Conservation (phyloP, 2,329 filamentous ascomycete species). For the Fusarium abutilonis region DNA sequence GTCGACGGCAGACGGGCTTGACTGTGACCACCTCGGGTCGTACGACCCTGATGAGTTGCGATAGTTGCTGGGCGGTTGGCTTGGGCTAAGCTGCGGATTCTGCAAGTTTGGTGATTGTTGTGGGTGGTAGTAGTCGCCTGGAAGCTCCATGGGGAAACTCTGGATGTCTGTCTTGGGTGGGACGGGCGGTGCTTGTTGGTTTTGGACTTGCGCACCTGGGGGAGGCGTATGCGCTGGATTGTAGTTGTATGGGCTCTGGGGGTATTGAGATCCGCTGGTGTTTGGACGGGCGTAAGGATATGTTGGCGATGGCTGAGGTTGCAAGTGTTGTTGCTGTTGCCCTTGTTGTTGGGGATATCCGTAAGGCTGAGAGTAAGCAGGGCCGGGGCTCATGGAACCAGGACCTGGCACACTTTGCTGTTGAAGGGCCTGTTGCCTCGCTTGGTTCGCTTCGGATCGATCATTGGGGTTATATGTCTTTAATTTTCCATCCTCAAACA, state of each 20-base stretch:
- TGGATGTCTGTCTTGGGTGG: slow-evolving; percentile 43
- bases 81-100: slow-evolving; percentile 21
- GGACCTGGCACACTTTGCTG: slow-evolving; percentile 41
- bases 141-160: slow-evolving; percentile 54
- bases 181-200: slow-evolving; percentile 40
- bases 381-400: slow-evolving; percentile 21
- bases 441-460: slow-evolving; percentile 50
- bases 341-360: slow-evolving; percentile 15
- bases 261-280: slow-evolving; percentile 30
- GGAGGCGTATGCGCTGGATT: slow-evolving; percentile 38
- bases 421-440: slow-evolving; percentile 51
- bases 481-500: slow-evolving; percentile 72
- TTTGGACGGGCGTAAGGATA: slow-evolving; percentile 32
- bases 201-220: slow-evolving; percentile 17
- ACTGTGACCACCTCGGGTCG: slow-evolving; percentile 57
- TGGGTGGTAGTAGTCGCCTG: slow-evolving; percentile 60
- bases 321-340: slow-evolving; percentile 28
- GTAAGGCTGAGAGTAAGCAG: slow-evolving; percentile 42
- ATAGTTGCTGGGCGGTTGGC: slow-evolving; percentile 30
- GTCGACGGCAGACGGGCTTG: slow-evolving; percentile 37
- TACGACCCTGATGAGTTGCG: slow-evolving; percentile 41
- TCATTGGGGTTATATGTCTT: slow-evolving; percentile 67
- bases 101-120: slow-evolving; percentile 49
- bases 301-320: slow-evolving; percentile 42
- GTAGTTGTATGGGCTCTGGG: slow-evolving; percentile 35